These are phyloP conservation scores for Magnolia kwangsiensis DNA, from an alignment of 164 flowering plant species.

Conservation along the genomic window DNA sequence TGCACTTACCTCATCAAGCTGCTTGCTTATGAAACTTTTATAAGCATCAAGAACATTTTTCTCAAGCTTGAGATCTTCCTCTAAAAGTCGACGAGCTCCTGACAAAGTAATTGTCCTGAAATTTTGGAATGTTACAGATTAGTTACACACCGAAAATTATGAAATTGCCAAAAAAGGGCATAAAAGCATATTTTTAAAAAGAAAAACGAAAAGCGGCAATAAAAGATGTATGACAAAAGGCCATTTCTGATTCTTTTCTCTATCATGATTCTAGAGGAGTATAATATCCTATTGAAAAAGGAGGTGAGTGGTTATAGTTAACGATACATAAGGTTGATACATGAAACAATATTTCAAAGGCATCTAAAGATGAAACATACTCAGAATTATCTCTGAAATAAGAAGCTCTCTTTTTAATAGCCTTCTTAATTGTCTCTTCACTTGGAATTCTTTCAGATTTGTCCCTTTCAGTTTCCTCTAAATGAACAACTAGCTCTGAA, in stretches of 20 bases:
- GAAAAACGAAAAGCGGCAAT: too few species aligned
- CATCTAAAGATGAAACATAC: constrained; percentile 39
- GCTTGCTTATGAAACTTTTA: constrained; percentile 53
- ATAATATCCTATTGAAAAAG: too few species aligned
- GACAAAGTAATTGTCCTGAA: constrained; percentile 60
- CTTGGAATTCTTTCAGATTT: constrained; percentile 27
- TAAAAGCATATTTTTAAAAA: too few species aligned
- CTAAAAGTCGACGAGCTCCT: constrained; percentile 74
- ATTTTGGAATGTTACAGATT: not conserved
- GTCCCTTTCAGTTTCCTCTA: constrained; percentile 20
- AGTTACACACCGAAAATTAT: not conserved
- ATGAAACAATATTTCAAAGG: not conserved
- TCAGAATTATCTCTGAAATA: constrained; percentile 60
- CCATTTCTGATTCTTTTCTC: too few species aligned
- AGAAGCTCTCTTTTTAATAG: constrained; percentile 57
- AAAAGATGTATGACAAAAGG: too few species aligned
- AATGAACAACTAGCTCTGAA: constrained; percentile 9
- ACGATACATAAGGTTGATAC: not conserved
- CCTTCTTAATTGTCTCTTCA: constrained; percentile 50
- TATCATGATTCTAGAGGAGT: too few species aligned
- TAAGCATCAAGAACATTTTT: constrained; percentile 60
- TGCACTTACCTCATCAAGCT: constrained; percentile 57
- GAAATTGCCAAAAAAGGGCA: not conserved
- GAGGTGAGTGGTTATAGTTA: too few species aligned
- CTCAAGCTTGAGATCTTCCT: constrained; percentile 80